Base-by-base conservation (phyloP, 1,139 yeast species). In the Hyphopichia khmerensis region DNA sequence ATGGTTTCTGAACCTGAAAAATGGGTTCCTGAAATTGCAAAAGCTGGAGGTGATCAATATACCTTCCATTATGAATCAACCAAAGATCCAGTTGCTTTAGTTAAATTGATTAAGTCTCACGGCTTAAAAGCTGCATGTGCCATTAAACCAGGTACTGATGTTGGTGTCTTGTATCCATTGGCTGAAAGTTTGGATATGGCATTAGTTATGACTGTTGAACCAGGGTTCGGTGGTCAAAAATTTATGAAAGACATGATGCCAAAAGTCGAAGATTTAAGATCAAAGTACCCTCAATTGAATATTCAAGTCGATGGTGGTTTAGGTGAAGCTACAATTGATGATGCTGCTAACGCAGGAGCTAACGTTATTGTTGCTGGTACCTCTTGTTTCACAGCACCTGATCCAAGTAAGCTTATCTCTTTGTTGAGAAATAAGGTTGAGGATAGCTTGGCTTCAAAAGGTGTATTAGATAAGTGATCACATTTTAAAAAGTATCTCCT, bases 301-400 rank as follows among this genome's bases (percentile, higher is more conserved):
- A 87, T 93, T 53, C 95, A 93, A 69, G 99, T 93, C 29, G 99
- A 93, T 62, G 99, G 99, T 48, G 99, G 99, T 0, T 73, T 93
- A 49, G 96, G 95, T 45, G 83, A 82, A 51, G 90, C 80, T 39
- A 93, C 95, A 6, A 82, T 89, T 42, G 86, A 80, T 41, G 77
- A 76, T 31, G 97, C 97, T 43, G 96, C 98, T 18, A 75, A 77
- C 44, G 97, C 97, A 10, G 98, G 98, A 43, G 99, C 99, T 41
- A 93, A 93, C 63, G 97, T 93, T 38, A 91, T 95, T 60, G 99
- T 93, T 42, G 98, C 99, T 2, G 99, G 99, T 35, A 93, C 99
- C 15, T 79, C 96, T 40, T 95, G 91, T 15, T 93, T 90, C 69
- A 82, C 84, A 49, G 95, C 97, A 13, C 71, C 75, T 6, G 84